Percentiles rank a stretch among this genome's conserved stretches.
phyloP scores from a whole-genome alignment of 495 filamentous ascomycete species.

The Thermothielavioides terrestris region DNA sequence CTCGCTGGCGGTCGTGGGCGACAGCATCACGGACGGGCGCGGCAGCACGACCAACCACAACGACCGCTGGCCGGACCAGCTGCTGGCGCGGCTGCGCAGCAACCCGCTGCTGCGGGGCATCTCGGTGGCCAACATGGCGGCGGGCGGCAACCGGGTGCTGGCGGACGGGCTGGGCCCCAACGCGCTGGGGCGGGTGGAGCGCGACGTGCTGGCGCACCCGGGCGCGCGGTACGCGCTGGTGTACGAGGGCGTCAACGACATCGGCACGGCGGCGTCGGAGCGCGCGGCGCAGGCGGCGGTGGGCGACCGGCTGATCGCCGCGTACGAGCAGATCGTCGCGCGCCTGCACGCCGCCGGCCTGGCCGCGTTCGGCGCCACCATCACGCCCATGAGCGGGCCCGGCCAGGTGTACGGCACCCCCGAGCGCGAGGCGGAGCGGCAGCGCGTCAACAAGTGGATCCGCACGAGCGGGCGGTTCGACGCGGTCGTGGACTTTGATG shows the following conservation, averaged over 20 bases:
- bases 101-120: conserved; percentile 26
- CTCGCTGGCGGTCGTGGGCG: conserved; percentile 52
- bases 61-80: conserved; percentile 55
- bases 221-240: conserved; percentile 48
- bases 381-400: conserved; percentile 50
- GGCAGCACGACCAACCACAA: conserved; percentile 52
- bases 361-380: conserved; percentile 49
- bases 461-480: conserved; percentile 49
- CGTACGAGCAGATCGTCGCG: conserved; percentile 48
- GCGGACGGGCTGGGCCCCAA: conserved; percentile 51
- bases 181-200: conserved; percentile 47
- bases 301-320: conserved; percentile 42
- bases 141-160: conserved; percentile 57
- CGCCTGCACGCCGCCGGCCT: conserved; percentile 45
- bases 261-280: conserved; percentile 41
- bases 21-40: conserved; percentile 60
- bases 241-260: conserved; percentile 61
- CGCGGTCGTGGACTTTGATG: conserved; percentile 55
- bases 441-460: conserved; percentile 55
- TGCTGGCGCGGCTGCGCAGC: conserved; percentile 41
- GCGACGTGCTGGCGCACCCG: conserved; percentile 50
- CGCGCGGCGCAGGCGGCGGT: conserved; percentile 31
- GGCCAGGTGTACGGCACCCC: conserved; percentile 39
- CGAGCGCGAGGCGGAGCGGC: conserved; percentile 43
- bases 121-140: conserved; percentile 54